Base-by-base conservation (phyloP, 352 stramenopile genomes). In the Pythium vanterpoolii region DNA sequence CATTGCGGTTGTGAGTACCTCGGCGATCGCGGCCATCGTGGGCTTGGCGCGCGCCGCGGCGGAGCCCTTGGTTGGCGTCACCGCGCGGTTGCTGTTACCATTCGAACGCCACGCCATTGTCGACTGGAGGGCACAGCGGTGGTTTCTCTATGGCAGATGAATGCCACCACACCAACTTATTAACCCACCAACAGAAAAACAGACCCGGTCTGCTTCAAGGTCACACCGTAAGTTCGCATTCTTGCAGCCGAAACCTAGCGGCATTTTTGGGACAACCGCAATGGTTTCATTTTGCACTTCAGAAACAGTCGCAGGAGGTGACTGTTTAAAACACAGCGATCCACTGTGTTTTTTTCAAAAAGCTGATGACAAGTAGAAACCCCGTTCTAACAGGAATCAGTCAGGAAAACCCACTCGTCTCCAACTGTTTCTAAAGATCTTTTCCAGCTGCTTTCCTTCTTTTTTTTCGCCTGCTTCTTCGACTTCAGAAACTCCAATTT, bases 1-100 rank as follows among this genome's bases (percentile, higher is more conserved):
- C 31, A n/a, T n/a, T n/a, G n/a, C n/a, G 18, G 42, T 21, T 5
- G 23, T 16, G 5, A 23, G 5, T 31, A 79, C 74, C 72, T 84
- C 61, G 13, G 81, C 81, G 31, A 91, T 89, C 3, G 76, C 79
- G 42, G 84, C 69, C 54, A 91, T 83, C 26, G 79, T 91, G 8
- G 77, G 79, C 59, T 89, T 89, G 40, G 53, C 50, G 36, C 52
- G 57, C 43, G 56, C 56, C 18, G 62, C 48, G 18, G 60, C 57
- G 21, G 47, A 31, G 43, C 24, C 56, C 50, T 65, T 69, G 43
- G 46, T 69, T 14, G 62, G 49, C 50, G 55, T 71, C 30, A 60
- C 64, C 9, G 52, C 58, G 36, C 51, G 45, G 23, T 60, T 62
- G 46, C 46, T 54, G 43, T 64, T 62, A 8, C 44, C 60, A 44